Evolutionary conservation across 2,329 filamentous ascomycete species (phyloP), one percentile per base, ranked within the genome.

Genomic region (Pleoardoris graminearum): DNA sequence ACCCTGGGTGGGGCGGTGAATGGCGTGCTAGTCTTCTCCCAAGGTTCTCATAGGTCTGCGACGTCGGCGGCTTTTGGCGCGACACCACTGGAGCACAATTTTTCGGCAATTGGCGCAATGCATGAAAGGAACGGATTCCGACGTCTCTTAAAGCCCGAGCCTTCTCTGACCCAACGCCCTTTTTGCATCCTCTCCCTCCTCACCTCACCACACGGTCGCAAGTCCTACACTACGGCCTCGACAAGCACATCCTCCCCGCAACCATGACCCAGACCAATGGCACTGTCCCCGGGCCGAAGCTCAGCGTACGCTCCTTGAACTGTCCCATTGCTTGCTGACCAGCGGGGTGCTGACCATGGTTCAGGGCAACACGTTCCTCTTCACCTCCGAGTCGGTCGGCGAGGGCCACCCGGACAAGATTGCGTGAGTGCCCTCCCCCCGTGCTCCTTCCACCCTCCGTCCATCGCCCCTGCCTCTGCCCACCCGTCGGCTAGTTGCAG

Each of bases 371-470:
- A 75, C 70, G 45, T 76, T 76, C 61, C 69, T 76, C 67, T 80
- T 80, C 76, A 80, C 78, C 56, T 79, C 77, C 59, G 78, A 80
- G 73, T 79, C 78, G 39, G 78, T 80, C 54, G 78, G 78, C 53
- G 75, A 77, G 63, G 75, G 74, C 29, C 91, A 96, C 81, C 90
- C 91, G 71, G 91, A 96, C 79, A 96, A 96, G 88, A 96, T 96
- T 75, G 90, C 89, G 82, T 85, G 73, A 55, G 72, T 68, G 17
- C 45, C 48, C 37, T 33, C 27, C 46, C 4, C n/a, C 5, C 19
- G 17, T 54, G 16, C 25, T 11, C 22, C 44, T 19, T 33, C 37
- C 16, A 46, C 12, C 16, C 30, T 23, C 30, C 17, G 30, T 32
- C 30, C 7, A 14, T 39, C 37, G 36, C 30, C 17, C 32, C 17